Base-by-base conservation (phyloP, 2,329 filamentous ascomycete genomes). In the Sphaerulina vaccinii region DNA sequence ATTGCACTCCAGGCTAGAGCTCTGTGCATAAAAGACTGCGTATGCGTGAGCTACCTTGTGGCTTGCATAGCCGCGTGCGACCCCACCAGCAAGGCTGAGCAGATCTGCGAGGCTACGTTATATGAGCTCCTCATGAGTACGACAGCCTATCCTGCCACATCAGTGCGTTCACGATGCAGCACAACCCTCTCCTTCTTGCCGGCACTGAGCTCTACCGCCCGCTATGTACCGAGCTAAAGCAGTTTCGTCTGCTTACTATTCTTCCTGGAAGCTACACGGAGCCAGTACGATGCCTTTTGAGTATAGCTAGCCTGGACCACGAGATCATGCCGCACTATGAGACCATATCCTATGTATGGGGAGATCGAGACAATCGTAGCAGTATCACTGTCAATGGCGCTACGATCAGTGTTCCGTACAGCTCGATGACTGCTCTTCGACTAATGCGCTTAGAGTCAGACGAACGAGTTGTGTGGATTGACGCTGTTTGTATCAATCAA, bases 191-290 rank as follows among this genome's bases (percentile, higher is more conserved):
- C 21, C 33, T 47, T 13, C 43, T 38, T 9, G 43, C 43, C 15
- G 43, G 33, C 32, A 47, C 21, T 7, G 43, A 47, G 8, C 16
- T 38, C 2, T 47, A 47, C 18, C 32, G 43, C 2, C 43, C 43
- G 16, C 32, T 38, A 18, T 38, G 43, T 19, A 18, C 43, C 13
- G 43, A 47, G 13, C 33, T 37, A 11, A 21, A 47, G 10, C 43
- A 47, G 15, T 38, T 38, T n/a, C 43, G 43, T 7, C n/a, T 38
- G 21, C 43, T 38, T 7, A 45, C 33, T 8, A 38, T 47, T 6
- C 21, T 47, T 8, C 32, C 43, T 7, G 22, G 33, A 10, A 16
- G 10, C 0, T n/a, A 8, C 7, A 11, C n/a, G 3, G 18, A 22
- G 11, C 29, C 35, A n/a, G 9, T 45, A 6, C 21, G 29, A 6